These are phyloP conservation scores for Pyrus betulifolia DNA, from an alignment of 306 rosid species.

Conservation along the genomic window DNA sequence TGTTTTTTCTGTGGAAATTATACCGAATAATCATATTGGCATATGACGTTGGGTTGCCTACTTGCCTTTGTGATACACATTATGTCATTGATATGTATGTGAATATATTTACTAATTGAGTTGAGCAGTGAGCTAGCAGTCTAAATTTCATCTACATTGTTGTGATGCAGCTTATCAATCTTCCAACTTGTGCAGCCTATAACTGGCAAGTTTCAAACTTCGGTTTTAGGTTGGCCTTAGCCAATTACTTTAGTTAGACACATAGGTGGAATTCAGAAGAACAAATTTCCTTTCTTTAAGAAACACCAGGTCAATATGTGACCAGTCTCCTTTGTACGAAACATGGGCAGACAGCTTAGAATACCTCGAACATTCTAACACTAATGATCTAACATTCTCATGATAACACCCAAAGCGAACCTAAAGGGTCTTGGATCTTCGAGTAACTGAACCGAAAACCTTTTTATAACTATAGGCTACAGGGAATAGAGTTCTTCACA, in stretches of 20 bases:
- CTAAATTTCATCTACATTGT: constrained; percentile 12
- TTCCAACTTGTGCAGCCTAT: constrained; percentile 70
- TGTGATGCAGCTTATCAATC: constrained; percentile 68
- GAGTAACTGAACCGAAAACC: no score
- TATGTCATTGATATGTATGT: no score
- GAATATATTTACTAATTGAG: no score
- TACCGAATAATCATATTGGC: neutral
- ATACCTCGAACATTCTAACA: no score
- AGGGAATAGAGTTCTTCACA: no score
- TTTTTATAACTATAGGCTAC: no score
- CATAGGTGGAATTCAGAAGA: neutral
- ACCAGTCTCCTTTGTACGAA: neutral
- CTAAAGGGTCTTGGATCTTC: no score
- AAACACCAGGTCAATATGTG: neutral
- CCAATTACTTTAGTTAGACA: neutral
- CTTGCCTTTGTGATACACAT: neutral
- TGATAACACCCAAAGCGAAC: no score
- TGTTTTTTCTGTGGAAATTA: neutral
- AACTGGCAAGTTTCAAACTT: constrained; percentile 44
- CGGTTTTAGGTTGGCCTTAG: neutral
- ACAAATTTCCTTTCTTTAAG: neutral
- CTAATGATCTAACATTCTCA: no score
- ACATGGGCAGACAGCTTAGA: neutral
- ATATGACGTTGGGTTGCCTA: neutral
- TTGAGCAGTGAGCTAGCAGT: neutral